phyloP scores from a whole-genome alignment of 345 rosid genomes.

The Jatropha curcas region DNA sequence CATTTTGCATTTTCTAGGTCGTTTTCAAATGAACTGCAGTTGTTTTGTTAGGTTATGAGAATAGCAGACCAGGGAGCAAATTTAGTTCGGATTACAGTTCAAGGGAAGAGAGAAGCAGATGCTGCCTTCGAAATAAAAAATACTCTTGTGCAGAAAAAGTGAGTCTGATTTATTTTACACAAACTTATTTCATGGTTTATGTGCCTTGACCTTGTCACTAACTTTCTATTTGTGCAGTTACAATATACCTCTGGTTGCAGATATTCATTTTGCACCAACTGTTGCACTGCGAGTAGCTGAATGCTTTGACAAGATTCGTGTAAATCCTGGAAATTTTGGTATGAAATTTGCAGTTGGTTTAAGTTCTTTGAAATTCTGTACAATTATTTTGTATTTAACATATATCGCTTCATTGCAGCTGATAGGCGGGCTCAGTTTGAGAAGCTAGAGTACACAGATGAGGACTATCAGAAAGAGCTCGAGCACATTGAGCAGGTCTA shows the following conservation, averaged over 20 bases:
- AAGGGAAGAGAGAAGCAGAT: conserved; percentile 98
- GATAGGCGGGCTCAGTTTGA: conserved; percentile 95
- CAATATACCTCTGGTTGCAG: conserved; percentile 94
- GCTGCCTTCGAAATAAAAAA: conserved; percentile 96
- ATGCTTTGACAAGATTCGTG: conserved; percentile 97
- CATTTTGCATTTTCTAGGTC: not conserved
- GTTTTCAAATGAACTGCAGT: conserved; percentile 12
- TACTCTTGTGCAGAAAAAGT: conserved; percentile 91
- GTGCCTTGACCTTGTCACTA: conserved; percentile 16
- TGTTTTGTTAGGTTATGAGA: conserved; percentile 71
- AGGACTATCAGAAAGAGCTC: conserved; percentile 93
- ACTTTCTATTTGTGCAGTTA: conserved; percentile 57
- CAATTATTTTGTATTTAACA: conserved; percentile 16
- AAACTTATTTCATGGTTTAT: conserved; percentile 4
- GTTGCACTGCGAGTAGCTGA: conserved; percentile 89
- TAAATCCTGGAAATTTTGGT: conserved; percentile 99
- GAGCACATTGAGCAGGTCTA: conserved; percentile 88
- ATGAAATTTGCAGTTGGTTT: conserved; percentile 16
- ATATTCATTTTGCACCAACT: conserved; percentile 95
- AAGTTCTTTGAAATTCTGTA: conserved; percentile 17
- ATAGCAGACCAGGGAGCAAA: conserved; percentile 94
- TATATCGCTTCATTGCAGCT: conserved; percentile 54
- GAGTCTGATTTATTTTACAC: conserved; percentile 2
- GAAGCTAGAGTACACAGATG: conserved; percentile 84
- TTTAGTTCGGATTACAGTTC: conserved; percentile 93